Evolutionary conservation across 495 filamentous ascomycete species (phyloP).

Genomic region (Jackrogersella minutella): DNA sequence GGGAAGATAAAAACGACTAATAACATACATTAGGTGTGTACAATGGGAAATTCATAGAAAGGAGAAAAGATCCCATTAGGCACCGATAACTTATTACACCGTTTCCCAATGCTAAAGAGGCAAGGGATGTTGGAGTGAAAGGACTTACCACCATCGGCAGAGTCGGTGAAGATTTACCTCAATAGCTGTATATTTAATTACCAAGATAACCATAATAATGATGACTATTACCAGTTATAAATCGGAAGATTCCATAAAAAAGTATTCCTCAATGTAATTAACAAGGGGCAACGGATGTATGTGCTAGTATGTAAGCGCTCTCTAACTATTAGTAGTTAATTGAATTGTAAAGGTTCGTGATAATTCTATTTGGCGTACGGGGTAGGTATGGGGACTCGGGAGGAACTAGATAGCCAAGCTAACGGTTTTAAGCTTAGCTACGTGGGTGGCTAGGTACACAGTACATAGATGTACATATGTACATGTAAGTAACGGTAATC

Average conservation of each 20-base stretch:
- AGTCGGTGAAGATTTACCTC: neutral
- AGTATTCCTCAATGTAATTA: neutral
- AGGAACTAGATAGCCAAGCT: neutral
- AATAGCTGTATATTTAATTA: neutral
- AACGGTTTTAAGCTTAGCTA: conserved; percentile 4
- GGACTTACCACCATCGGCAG: neutral
- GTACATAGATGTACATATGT: no score
- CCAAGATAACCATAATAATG: neutral
- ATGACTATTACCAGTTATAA: conserved; percentile 16
- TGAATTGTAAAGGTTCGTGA: conserved; percentile 4
- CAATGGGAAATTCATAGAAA: neutral
- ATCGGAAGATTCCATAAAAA: neutral
- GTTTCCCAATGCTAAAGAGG: neutral
- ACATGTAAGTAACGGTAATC: no score
- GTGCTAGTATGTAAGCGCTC: neutral
- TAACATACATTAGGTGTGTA: no score
- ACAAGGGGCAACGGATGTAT: no score
- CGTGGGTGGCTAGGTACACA: no score
- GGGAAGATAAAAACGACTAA: conserved; percentile 6
- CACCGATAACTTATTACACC: neutral
- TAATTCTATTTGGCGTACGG: conserved; percentile 1
- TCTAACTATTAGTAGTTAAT: conserved; percentile 12
- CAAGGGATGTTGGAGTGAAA: conserved; percentile 5
- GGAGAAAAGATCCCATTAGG: no score
- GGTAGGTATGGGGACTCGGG: neutral